phyloP scores from a whole-genome alignment of 2,329 filamentous ascomycete genomes.

The Penicillium fuscoglaucum region DNA sequence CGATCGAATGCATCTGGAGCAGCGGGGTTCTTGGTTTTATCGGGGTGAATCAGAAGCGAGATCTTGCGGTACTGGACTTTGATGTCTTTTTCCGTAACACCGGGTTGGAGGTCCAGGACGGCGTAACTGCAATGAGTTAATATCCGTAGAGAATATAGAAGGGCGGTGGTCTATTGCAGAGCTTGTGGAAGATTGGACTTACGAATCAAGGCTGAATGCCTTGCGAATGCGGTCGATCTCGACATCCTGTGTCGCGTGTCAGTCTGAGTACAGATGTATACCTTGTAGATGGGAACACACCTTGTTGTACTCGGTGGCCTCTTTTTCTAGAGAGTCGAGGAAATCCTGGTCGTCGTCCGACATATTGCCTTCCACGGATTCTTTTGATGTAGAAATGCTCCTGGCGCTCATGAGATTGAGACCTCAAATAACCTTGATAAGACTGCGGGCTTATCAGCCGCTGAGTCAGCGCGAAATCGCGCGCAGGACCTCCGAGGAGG shows the following conservation, averaged over 20 bases:
- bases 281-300: constrained; percentile 43
- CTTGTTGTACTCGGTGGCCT: constrained; percentile 90
- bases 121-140: constrained; percentile 64
- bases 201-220: constrained; percentile 79
- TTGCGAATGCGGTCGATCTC: constrained; percentile 94
- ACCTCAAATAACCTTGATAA: not conserved
- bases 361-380: constrained; percentile 37
- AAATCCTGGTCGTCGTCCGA: constrained; percentile 70
- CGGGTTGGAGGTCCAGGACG: constrained; percentile 91
- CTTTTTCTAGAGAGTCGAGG: constrained; percentile 76
- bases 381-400: not conserved
- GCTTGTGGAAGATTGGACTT: constrained; percentile 32
- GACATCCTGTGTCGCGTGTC: constrained; percentile 64
- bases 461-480: constrained; percentile 37
- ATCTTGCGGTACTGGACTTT: constrained; percentile 93
- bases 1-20: constrained; percentile 96
- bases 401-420: not conserved
- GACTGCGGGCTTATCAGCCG: constrained; percentile 32
- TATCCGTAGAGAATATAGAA: not conserved
- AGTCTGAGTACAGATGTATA: constrained; percentile 13
- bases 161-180: not conserved
- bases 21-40: constrained; percentile 88
- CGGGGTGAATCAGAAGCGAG: constrained; percentile 97
- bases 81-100: constrained; percentile 93
- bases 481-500: not conserved